Evolutionary conservation across 2,329 filamentous ascomycete genomes (phyloP).

Genomic region (Fusarium scirpi): DNA sequence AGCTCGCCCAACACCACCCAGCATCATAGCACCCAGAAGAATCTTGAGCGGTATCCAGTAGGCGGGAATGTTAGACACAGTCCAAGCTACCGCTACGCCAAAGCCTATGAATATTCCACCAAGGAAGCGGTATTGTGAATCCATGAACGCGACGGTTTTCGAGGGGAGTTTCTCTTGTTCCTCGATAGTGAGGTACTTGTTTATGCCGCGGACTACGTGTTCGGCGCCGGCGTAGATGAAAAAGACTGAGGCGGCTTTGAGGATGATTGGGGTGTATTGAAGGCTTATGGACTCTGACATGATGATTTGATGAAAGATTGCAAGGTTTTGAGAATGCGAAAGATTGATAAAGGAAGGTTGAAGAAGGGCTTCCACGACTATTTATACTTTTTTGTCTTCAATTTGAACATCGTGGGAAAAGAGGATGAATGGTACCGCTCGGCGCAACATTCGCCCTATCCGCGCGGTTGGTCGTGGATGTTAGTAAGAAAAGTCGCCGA

Average conservation of each 20-base stretch:
- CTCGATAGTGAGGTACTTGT: not conserved
- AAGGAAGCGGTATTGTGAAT: not conserved
- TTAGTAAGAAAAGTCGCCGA: not conserved
- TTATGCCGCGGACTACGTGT: not conserved
- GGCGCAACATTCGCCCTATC: not conserved
- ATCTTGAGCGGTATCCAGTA: not conserved
- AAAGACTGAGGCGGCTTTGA: not conserved
- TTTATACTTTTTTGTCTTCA: not conserved
- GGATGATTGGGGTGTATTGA: not conserved
- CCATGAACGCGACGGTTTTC: not conserved
- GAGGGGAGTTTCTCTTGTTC: not conserved
- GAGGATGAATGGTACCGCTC: not conserved
- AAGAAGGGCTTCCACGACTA: fast-evolving
- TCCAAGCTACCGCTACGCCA: not conserved
- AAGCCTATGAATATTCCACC: not conserved
- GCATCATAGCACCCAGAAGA: not conserved
- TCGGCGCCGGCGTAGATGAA: not conserved
- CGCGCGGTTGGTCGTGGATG: not conserved
- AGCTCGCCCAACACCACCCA: not conserved
- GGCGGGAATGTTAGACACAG: not conserved
- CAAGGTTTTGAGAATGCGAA: not conserved
- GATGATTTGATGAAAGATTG: not conserved
- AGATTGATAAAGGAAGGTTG: not conserved
- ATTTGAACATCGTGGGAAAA: too few relatives aligned
- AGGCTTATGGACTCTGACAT: not conserved